Conservation (phyloP, 176 grass and related monocot genomes). For the Pontederia paniculata region DNA sequence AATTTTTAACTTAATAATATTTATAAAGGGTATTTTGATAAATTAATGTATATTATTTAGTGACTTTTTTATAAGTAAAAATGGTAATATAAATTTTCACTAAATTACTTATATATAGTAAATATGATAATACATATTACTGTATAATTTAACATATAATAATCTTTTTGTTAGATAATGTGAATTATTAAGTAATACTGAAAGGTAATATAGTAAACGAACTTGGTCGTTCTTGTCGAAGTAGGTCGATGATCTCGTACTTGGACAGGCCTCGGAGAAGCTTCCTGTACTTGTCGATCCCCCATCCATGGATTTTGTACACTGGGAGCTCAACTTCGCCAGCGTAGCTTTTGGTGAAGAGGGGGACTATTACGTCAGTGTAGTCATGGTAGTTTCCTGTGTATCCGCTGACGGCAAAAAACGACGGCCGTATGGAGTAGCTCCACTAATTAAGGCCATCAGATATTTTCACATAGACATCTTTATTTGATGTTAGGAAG, state of each 20-base stretch:
- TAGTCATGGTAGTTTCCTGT: conserved; percentile 90
- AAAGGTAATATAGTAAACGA: no score
- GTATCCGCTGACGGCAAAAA: conserved; percentile 73
- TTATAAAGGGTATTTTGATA: no score
- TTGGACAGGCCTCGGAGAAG: conserved; percentile 58
- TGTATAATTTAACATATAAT: no score
- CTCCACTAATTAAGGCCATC: conserved; percentile 13
- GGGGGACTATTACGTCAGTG: conserved; percentile 79
- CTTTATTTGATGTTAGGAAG: conserved; percentile 41
- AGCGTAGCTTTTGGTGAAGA: conserved; percentile 76
- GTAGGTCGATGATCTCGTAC: conserved; percentile 61
- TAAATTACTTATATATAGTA: no score
- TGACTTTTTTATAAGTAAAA: no score
- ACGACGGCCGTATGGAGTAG: conserved; percentile 50
- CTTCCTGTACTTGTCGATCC: conserved; percentile 58
- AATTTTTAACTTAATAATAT: no score
- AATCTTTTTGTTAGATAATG: no score
- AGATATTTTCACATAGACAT: conserved; percentile 47
- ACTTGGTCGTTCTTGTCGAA: conserved; percentile 50
- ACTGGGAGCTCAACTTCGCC: conserved; percentile 81
- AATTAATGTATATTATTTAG: no score
- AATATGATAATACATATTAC: no score
- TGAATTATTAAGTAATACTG: no score
- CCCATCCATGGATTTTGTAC: conserved; percentile 52
- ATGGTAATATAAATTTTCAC: no score